phyloP scores from a whole-genome alignment of 805 yeast species.

The Kodamaea sagamina region DNA sequence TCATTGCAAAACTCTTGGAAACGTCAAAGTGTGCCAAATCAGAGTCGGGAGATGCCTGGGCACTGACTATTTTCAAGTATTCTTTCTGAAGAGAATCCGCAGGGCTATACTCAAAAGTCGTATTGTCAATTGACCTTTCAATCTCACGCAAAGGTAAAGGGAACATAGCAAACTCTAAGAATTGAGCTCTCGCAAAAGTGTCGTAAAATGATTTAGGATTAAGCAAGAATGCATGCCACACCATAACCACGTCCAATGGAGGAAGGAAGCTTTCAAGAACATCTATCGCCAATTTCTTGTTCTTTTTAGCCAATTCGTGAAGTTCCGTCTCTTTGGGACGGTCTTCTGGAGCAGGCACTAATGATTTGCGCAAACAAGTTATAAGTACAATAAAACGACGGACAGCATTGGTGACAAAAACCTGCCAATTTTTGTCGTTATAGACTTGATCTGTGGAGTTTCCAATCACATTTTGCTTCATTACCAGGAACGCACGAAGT shows the following conservation, averaged over 20 bases:
- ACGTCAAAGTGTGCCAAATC: background rate
- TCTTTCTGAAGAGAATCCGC: background rate
- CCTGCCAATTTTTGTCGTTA: conserved; percentile 22
- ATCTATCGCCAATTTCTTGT: background rate
- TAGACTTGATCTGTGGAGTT: conserved; percentile 5
- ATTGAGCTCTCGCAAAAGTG: conserved; percentile 16
- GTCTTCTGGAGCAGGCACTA: no score
- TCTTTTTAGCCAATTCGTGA: background rate
- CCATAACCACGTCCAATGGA: conserved; percentile 26
- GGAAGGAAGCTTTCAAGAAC: conserved; percentile 17
- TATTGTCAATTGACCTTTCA: conserved; percentile 15
- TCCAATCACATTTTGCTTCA: conserved; percentile 18
- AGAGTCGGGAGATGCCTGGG: background rate
- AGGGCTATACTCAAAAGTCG: conserved; percentile 18
- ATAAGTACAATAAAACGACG: conserved; percentile 24
- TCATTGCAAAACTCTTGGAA: conserved; percentile 4
- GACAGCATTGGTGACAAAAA: conserved; percentile 25
- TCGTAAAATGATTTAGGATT: conserved; percentile 22
- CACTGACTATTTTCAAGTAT: conserved; percentile 7
- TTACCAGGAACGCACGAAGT: conserved; percentile 21
- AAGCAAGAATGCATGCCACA: conserved; percentile 26
- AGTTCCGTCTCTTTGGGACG: background rate
- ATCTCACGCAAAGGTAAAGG: conserved; percentile 24
- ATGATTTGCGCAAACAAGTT: conserved; percentile 15
- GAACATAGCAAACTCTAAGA: conserved; percentile 17